Evolutionary conservation across 1,284 basidiomycete species (phyloP).

Genomic region (Marasmius sp.): DNA sequence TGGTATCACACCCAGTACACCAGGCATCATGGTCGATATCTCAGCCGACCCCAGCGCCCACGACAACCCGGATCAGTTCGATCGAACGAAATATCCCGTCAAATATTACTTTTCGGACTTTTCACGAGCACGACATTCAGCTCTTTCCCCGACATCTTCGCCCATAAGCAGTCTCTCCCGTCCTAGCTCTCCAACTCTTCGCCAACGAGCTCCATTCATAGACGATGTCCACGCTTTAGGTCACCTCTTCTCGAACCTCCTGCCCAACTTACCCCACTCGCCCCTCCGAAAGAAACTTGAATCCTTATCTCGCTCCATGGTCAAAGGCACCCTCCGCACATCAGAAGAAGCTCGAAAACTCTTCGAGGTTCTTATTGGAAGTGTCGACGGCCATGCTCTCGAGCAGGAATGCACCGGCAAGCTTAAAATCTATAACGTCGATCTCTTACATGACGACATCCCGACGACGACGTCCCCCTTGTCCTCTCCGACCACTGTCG

Average conservation of each 20-base stretch:
- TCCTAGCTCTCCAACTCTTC: background rate
- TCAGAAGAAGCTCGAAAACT: background rate
- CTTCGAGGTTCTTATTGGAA: background rate
- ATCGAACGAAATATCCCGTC: slow-evolving; percentile 42
- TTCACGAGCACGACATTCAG: slow-evolving; percentile 25
- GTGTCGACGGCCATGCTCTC: background rate
- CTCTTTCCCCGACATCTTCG: slow-evolving; percentile 16
- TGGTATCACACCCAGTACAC: slow-evolving; percentile 2
- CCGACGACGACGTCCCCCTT: too few species aligned
- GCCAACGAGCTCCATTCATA: background rate
- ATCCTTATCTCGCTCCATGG: background rate
- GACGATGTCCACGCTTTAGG: background rate
- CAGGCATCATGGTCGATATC: slow-evolving; percentile 44
- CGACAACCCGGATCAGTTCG: slow-evolving; percentile 25
- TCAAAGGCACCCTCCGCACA: background rate
- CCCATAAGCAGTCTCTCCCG: background rate
- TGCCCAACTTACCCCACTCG: background rate
- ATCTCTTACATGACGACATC: background rate
- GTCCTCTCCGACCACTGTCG: background rate
- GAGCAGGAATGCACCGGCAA: background rate
- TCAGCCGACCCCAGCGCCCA: slow-evolving; percentile 23
- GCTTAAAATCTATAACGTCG: too few species aligned
- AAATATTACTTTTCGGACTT: slow-evolving; percentile 48
- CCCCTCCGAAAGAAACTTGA: background rate
- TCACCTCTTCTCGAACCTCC: background rate